Percentiles rank a stretch among this genome's conserved stretches.
Evolutionary conservation across 2,329 filamentous ascomycete genomes (phyloP).

Genomic region (Capronia coronata): DNA sequence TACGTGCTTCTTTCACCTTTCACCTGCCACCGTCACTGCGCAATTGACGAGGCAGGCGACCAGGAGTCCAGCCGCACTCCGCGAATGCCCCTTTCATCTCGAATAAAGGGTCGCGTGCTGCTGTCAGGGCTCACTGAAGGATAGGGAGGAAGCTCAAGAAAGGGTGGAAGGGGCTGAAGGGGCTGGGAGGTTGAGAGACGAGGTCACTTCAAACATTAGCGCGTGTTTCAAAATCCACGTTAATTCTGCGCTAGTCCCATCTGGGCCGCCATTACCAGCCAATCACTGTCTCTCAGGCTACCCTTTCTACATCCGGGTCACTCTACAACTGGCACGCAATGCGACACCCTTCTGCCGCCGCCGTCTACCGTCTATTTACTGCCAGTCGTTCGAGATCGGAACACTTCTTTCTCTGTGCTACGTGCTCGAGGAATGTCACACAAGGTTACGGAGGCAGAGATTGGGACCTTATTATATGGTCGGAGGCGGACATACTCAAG

Average conservation of each 20-base stretch:
- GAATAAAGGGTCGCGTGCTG: constrained; percentile 6
- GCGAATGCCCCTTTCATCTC: constrained; percentile 8
- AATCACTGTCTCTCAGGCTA: constrained; percentile 10
- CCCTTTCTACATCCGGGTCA: not conserved
- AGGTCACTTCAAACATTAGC: constrained; percentile 25
- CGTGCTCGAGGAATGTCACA: not conserved
- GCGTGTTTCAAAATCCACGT: constrained; percentile 23
- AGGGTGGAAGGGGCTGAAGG: constrained; percentile 1
- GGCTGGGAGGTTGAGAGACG: constrained; percentile 3
- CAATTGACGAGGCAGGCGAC: not conserved
- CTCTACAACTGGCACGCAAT: not conserved
- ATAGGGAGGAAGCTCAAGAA: constrained; percentile 1
- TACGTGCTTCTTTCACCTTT: no score
- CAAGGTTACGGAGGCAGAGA: not conserved
- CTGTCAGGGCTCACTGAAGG: not conserved
- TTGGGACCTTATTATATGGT: no score
- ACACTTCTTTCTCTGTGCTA: constrained; percentile 4
- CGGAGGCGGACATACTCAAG: no score
- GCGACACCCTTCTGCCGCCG: not conserved
- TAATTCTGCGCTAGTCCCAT: constrained; percentile 8
- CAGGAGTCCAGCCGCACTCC: not conserved
- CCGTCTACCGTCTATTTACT: not conserved
- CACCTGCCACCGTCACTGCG: not conserved
- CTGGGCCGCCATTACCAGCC: constrained; percentile 1
- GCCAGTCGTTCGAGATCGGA: constrained; percentile 8